phyloP scores from a whole-genome alignment of 2,329 filamentous ascomycete genomes.

The Fusarium torulosum region DNA sequence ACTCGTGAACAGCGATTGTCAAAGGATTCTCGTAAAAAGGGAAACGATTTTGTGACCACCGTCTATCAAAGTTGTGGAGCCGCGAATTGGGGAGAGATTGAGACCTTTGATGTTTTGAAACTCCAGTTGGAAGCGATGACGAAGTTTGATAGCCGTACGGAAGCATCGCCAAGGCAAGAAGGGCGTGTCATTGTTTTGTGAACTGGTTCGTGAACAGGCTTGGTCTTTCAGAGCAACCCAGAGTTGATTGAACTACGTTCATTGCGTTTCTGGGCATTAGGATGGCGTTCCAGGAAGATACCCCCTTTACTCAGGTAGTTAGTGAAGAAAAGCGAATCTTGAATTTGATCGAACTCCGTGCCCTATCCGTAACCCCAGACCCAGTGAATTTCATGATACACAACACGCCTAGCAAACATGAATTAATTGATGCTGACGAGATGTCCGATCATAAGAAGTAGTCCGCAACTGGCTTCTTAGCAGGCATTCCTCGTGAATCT shows the following conservation, averaged over 20 bases:
- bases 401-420: slow-evolving; percentile 27
- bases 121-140: slow-evolving; percentile 3
- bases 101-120: slow-evolving; percentile 23
- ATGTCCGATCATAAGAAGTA: slow-evolving; percentile 80
- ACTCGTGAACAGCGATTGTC: slow-evolving; percentile 2
- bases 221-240: not conserved
- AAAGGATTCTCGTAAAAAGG: not conserved
- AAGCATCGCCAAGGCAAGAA: slow-evolving; percentile 17
- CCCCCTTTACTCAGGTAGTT: slow-evolving; percentile 29
- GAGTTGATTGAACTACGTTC: slow-evolving; percentile 5
- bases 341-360: slow-evolving; percentile 43
- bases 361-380: slow-evolving; percentile 41
- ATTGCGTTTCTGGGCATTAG: slow-evolving; percentile 32
- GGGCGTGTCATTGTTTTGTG: slow-evolving; percentile 20
- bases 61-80: slow-evolving; percentile 19
- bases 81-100: slow-evolving; percentile 24
- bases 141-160: slow-evolving; percentile 17
- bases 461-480: slow-evolving; percentile 97
- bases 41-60: slow-evolving; percentile 8
- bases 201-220: slow-evolving; percentile 4
- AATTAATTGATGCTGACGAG: slow-evolving; percentile 6
- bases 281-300: slow-evolving; percentile 29
- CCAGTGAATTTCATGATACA: slow-evolving; percentile 38
- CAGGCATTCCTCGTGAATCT: slow-evolving; percentile 96
- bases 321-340: slow-evolving; percentile 15